phyloP scores from a whole-genome alignment of 176 grass and related monocot species.

The Typha latifolia region DNA sequence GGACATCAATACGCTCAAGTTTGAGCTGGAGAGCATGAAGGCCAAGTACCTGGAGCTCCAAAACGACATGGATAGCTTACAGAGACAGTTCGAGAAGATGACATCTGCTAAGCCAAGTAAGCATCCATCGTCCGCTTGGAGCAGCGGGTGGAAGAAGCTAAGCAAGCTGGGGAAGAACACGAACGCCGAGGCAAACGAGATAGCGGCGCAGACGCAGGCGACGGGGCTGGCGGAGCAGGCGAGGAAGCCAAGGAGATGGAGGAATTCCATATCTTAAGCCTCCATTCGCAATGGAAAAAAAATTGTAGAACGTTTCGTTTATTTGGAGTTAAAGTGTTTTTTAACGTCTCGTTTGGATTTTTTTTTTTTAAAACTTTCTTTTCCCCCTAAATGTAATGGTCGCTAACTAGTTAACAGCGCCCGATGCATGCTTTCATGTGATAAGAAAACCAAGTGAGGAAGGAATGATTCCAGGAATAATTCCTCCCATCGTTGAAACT shows the following conservation, averaged over 20 bases:
- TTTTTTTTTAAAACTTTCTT: no score
- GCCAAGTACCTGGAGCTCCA: constrained; percentile 97
- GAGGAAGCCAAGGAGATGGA: constrained; percentile 82
- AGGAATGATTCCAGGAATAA: no score
- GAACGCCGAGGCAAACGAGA: constrained; percentile 37
- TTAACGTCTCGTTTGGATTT: not conserved
- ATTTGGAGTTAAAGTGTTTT: not conserved
- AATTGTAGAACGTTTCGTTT: not conserved
- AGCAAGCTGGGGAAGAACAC: constrained; percentile 77
- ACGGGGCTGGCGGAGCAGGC: constrained; percentile 18
- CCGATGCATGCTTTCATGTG: no score
- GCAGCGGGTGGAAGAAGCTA: constrained; percentile 71
- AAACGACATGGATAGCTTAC: constrained; percentile 79
- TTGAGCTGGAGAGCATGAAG: constrained; percentile 97
- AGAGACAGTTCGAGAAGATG: constrained; percentile 55
- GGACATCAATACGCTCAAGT: constrained; percentile 99
- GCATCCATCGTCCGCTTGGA: constrained; percentile 59
- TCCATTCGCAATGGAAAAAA: no score
- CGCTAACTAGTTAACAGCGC: no score
- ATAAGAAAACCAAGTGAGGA: no score
- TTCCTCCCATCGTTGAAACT: no score
- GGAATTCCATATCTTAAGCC: constrained; percentile 86
- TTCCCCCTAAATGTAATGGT: no score
- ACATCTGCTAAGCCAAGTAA: constrained; percentile 31
- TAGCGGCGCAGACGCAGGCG: constrained; percentile 8